Evolutionary conservation across 2,329 filamentous ascomycete genomes (phyloP).

Genomic region (Alternaria gansuensis): DNA sequence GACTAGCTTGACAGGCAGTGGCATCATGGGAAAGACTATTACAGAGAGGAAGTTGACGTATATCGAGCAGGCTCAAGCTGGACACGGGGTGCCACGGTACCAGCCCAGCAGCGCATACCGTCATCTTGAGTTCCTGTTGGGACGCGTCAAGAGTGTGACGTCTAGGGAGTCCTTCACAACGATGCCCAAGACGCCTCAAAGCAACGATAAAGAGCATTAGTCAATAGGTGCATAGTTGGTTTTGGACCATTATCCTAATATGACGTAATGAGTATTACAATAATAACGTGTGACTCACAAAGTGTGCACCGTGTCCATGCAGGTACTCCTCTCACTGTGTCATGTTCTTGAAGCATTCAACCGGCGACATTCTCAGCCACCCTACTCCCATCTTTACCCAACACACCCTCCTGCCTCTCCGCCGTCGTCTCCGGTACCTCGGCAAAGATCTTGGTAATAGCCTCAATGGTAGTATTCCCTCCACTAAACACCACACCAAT

Average conservation of each 20-base stretch:
- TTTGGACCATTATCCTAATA: conserved; percentile 7
- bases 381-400: conserved; percentile 54
- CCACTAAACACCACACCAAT: conserved; percentile 68
- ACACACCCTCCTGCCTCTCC: conserved; percentile 53
- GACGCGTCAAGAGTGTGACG: conserved; percentile 68
- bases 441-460: conserved; percentile 64
- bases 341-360: conserved; percentile 24
- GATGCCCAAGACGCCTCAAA: conserved; percentile 19
- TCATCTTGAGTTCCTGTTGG: conserved; percentile 78
- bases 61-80: conserved; percentile 68
- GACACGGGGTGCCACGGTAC: conserved; percentile 75
- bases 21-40: conserved; percentile 73
- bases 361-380: conserved; percentile 59
- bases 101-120: conserved; percentile 73
- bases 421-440: conserved; percentile 37
- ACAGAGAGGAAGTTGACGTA: conserved; percentile 81
- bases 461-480: conserved; percentile 72
- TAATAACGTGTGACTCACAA: background rate
- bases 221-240: conserved; percentile 20
- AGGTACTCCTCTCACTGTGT: background rate
- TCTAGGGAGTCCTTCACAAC: conserved; percentile 48
- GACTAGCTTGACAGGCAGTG: conserved; percentile 65
- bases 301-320: background rate
- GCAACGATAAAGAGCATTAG: conserved; percentile 15
- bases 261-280: background rate